phyloP scores from a whole-genome alignment of 139 green algal species.

The Gonium pectorale region DNA sequence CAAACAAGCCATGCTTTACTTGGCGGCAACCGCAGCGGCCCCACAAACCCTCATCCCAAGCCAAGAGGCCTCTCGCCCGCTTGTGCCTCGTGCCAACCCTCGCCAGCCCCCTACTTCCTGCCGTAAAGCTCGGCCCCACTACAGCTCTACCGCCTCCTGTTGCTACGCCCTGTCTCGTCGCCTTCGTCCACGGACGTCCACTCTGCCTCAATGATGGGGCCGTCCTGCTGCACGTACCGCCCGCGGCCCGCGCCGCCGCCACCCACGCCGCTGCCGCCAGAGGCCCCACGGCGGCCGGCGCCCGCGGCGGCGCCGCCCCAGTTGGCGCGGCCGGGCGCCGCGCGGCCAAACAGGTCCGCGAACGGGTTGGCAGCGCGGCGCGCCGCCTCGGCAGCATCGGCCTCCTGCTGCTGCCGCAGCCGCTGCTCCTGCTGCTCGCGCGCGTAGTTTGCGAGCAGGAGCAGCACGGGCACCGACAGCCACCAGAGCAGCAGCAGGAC shows the following conservation, averaged over 20 bases:
- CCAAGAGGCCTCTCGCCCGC: too few species aligned
- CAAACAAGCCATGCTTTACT: too few species aligned
- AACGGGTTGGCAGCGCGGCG: constrained; percentile 13
- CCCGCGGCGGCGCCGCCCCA: background rate
- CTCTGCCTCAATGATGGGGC: constrained; percentile 45
- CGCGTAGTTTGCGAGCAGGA: background rate
- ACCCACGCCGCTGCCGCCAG: background rate
- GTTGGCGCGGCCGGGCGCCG: too few species aligned
- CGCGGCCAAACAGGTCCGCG: constrained; percentile 1
- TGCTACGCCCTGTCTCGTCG: background rate
- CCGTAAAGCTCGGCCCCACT: too few species aligned
- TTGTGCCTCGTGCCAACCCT: too few species aligned
- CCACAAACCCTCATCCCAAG: too few species aligned
- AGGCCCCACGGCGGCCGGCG: background rate
- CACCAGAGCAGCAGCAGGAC: constrained; percentile 25
- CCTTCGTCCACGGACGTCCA: constrained; percentile 30
- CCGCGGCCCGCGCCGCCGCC: background rate
- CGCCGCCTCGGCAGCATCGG: background rate
- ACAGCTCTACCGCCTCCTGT: background rate
- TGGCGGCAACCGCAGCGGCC: too few species aligned
- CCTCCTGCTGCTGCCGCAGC: constrained; percentile 5
- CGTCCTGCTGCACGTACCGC: background rate
- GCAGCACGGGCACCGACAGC: background rate
- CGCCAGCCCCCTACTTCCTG: too few species aligned
- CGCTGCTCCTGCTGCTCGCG: background rate